phyloP scores from a whole-genome alignment of 129 eudicot genomes.

The Flaveria robusta region DNA sequence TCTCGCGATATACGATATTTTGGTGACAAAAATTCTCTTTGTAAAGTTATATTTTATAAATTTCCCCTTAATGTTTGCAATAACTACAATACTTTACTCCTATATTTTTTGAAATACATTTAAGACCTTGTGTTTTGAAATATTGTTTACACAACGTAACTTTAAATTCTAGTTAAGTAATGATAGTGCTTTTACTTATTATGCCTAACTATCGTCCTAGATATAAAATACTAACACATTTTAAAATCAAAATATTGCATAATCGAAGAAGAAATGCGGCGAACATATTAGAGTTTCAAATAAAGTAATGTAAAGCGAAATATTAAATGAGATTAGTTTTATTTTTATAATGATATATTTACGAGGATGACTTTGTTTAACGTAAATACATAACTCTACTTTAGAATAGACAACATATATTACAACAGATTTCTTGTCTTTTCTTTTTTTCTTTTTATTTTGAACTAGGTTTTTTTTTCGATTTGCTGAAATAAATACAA shows the following conservation, averaged over 20 bases:
- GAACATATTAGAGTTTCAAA: too few species aligned
- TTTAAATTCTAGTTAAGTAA: background rate
- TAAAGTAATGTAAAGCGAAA: background rate
- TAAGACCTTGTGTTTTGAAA: constrained; percentile 4
- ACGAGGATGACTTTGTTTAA: too few species aligned
- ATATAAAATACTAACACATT: background rate
- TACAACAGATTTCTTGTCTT: too few species aligned
- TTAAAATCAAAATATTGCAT: background rate
- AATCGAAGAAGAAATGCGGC: too few species aligned
- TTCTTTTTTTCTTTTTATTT: too few species aligned
- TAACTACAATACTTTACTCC: background rate
- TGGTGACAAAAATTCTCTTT: constrained; percentile 14
- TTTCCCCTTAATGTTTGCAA: constrained; percentile 3
- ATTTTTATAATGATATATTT: too few species aligned
- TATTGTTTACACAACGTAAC: background rate
- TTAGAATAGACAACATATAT: too few species aligned
- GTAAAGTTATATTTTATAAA: constrained; percentile 7
- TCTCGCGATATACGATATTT: constrained; percentile 20
- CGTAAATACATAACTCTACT: too few species aligned
- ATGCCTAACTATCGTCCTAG: background rate
- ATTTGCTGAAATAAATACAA: too few species aligned
- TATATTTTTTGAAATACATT: background rate
- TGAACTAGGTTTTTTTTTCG: too few species aligned
- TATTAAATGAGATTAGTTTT: too few species aligned
- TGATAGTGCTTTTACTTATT: background rate